Conservation (phyloP, 179 eudicot species). For the Silene noctiflora region DNA sequence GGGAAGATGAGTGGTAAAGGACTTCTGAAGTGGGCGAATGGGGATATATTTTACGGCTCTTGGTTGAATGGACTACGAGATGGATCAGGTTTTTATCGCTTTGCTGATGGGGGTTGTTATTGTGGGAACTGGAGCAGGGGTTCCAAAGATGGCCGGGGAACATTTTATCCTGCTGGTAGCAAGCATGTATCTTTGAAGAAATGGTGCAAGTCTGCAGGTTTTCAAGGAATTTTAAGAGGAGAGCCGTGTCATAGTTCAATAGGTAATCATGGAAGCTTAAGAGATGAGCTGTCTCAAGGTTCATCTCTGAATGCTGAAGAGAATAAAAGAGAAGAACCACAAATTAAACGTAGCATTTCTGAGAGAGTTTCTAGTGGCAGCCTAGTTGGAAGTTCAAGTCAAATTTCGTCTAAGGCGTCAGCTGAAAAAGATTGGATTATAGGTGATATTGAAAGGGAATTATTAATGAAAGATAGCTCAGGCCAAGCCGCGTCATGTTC, state of each 20-base stretch:
- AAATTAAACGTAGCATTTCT: constrained; percentile 52
- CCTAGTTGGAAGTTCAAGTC: constrained; percentile 41
- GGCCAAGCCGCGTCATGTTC: constrained; percentile 27
- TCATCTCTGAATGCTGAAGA: constrained; percentile 37
- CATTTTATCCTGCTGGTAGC: constrained; percentile 76
- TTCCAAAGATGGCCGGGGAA: constrained; percentile 83
- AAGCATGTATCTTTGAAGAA: constrained; percentile 51
- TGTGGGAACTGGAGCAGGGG: constrained; percentile 88
- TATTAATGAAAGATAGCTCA: constrained; percentile 38
- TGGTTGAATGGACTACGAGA: constrained; percentile 82
- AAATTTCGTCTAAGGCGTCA: constrained; percentile 38
- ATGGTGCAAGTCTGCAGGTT: constrained; percentile 41
- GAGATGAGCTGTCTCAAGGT: constrained; percentile 36
- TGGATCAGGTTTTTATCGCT: constrained; percentile 77
- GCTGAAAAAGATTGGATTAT: constrained; percentile 37
- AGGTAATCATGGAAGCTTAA: constrained; percentile 36
- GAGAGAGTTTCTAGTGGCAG: constrained; percentile 41
- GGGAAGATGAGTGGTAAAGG: constrained; percentile 89
- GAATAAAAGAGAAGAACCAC: constrained; percentile 31
- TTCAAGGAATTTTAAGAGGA: constrained; percentile 35
- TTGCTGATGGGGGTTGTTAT: constrained; percentile 75
- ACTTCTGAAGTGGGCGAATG: constrained; percentile 80
- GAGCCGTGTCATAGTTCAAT: constrained; percentile 20
- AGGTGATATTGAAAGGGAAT: constrained; percentile 41
- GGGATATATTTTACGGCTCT: constrained; percentile 78